Evolutionary conservation across 148 eudicot species (phyloP).

Genomic region (Chenopodium formosanum): DNA sequence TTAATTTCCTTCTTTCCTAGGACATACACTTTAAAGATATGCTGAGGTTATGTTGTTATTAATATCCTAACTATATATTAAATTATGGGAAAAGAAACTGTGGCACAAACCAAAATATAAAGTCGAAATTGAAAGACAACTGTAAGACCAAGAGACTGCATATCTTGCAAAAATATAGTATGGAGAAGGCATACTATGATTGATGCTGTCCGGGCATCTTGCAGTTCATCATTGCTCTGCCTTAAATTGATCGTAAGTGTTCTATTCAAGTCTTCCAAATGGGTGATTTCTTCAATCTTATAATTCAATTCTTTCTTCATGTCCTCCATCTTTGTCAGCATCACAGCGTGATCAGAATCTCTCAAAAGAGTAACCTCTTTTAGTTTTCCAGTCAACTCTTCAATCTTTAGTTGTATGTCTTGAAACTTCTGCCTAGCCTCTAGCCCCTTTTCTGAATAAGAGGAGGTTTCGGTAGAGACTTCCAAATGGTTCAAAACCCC

Average conservation of each 20-base stretch:
- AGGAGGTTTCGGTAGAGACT: constrained; percentile 42
- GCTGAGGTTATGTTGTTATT: too few species aligned
- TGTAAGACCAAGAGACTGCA: too few species aligned
- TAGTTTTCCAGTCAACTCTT: not conserved
- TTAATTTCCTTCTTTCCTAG: too few species aligned
- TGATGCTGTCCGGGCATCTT: not conserved
- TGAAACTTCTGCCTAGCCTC: not conserved
- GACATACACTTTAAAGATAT: too few species aligned
- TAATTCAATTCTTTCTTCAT: not conserved
- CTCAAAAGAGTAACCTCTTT: not conserved
- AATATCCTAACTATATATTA: too few species aligned
- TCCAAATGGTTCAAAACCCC: constrained; percentile 47
- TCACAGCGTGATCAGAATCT: not conserved
- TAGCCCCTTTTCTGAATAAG: constrained; percentile 40
- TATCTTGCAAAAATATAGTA: too few species aligned
- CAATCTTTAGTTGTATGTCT: not conserved
- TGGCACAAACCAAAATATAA: too few species aligned
- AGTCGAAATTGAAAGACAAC: too few species aligned
- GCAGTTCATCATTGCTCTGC: not conserved
- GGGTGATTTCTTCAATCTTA: not conserved
- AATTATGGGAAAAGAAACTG: too few species aligned
- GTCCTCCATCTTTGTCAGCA: not conserved
- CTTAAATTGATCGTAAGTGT: not conserved
- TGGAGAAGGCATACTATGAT: not conserved
- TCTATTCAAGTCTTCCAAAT: not conserved